Base-by-base conservation (phyloP, 1,284 basidiomycete genomes). In the Boletellus dicymbophilus region DNA sequence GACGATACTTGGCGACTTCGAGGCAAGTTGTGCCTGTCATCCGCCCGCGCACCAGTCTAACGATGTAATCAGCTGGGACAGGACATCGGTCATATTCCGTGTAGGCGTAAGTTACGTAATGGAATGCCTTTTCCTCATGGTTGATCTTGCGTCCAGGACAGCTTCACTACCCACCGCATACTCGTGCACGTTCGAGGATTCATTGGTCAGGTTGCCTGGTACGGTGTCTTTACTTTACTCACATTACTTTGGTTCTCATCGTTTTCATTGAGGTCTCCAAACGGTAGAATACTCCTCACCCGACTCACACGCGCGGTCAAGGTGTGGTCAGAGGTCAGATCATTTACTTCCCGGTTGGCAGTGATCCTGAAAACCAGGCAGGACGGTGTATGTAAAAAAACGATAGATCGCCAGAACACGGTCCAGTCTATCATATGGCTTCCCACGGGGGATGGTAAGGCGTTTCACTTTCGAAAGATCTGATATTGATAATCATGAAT, bases 171-270 rank as follows among this genome's bases (percentile, higher is more conserved):
- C 7, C 85, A 88, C 62, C 80, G 84, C 48, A 76, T 82, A 30
- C 76, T 90, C 13, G 84, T 83, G 4, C 88, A 90, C 61, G 75
- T 85, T 21, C 79, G 82, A 61, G 86, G 88, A 22, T 90, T 90
- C 60, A 84, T 90, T 38, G 80, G 83, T 42, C 88, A 90, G 67
- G 88, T 90, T 18, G 88, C 87, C 26, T 91, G 88, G 88, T 85
- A 58, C 48, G 56, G 47, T 43, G 23, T 12, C 12, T 6, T 42
- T 53, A 43, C 38, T 47, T 30, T 37, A 39, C 16, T 42, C 33
- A 31, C 23, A 21, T 48, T 44, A 9, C 40, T 28, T 22, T 39
- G 20, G 1, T 15, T 20, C 56, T 55, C 15, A 61, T 23, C 22
- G n/a, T 25, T 28, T 53, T 48, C 23, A 53, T 46, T 13, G 56